Base-by-base conservation (phyloP, 2,329 filamentous ascomycete species). In the Cercospora brassicicola region DNA sequence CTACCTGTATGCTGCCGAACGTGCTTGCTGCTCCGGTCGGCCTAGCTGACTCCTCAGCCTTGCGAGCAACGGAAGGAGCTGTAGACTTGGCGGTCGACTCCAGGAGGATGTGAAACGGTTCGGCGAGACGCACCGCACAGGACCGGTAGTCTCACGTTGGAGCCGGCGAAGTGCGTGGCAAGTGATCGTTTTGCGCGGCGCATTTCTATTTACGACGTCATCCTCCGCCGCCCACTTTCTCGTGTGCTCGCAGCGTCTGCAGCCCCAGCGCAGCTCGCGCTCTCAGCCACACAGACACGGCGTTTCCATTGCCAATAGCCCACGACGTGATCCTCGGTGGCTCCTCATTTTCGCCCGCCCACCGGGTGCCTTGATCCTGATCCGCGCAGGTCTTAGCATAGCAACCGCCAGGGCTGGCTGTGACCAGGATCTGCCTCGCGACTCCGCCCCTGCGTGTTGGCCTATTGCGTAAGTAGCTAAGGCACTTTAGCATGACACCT, bases 381-480 rank as follows among this genome's bases (percentile, higher is more conserved):
- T 55, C 48, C 48, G 48, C 48, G 48, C 48, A 11, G 6, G 48
- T 55, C 48, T 55, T 28, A 30, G 48, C 48, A 55, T 28, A 55
- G 48, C 48, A 55, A 28, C 48, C 48, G 48, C 20, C 23, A 28
- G 48, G 48, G 48, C 23, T 23, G 48, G 48, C 20, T 28, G 23
- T 28, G 23, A 55, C 48, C 48, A 55, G 48, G 48, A 55, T 55
- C 23, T 26, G 48, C 23, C 36, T 23, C 48, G 48, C 48, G 48
- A 55, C 48, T 55, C 48, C 48, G 48, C 48, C 48, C 48, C 48
- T 55, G 48, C 36, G 48, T 55, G 48, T 26, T 55, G 48, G 48
- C 48, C 23, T 26, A 28, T 55, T 55, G 48, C 48, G 48, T 28
- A 26, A 55, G 20, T 55, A 28, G 48, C 55, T 23, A n/a, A 36